A percentile compares a stretch with the other conserved stretches of the same genome.
phyloP scores from a whole-genome alignment of 441 rosid genomes.

The Aquilaria agallochum region DNA sequence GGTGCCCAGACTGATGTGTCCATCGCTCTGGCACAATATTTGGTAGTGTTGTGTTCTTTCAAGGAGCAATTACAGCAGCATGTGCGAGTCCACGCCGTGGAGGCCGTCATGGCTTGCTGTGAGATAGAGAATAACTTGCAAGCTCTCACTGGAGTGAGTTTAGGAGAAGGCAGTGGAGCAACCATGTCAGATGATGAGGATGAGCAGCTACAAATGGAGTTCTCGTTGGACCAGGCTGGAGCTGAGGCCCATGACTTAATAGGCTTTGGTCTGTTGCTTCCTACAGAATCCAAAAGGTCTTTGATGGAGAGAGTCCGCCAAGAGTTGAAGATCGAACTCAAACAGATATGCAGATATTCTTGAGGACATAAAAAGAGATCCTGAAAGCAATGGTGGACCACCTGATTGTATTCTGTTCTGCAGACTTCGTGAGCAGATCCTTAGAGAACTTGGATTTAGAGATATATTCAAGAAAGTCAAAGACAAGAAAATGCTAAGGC shows the following conservation, averaged over 20 bases:
- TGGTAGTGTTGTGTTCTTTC: conserved; percentile 83
- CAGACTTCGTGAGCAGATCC: conserved; percentile 78
- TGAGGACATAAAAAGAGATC: conserved; percentile 84
- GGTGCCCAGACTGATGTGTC: conserved; percentile 36
- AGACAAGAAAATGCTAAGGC: conserved; percentile 98
- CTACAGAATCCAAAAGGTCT: conserved; percentile 93
- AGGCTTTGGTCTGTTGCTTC: conserved; percentile 92
- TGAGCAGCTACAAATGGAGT: conserved; percentile 67
- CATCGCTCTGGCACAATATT: conserved; percentile 60
- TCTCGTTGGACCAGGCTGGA: conserved; percentile 61
- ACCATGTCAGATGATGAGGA: conserved; percentile 98
- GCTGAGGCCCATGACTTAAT: conserved; percentile 68
- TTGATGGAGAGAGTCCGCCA: conserved; percentile 96
- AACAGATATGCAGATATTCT: conserved; percentile 85
- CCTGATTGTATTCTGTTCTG: conserved; percentile 89
- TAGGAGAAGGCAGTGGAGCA: conserved; percentile 87
- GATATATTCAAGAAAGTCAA: conserved; percentile 98
- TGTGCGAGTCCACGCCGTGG: conserved; percentile 96
- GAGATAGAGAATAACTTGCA: conserved; percentile 86
- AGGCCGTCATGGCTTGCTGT: conserved; percentile 98
- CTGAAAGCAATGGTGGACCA: conserved; percentile 91
- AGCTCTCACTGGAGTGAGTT: conserved; percentile 77
- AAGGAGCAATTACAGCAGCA: conserved; percentile 98
- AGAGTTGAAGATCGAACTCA: conserved; percentile 87
- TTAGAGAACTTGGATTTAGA: conserved; percentile 85